A percentile compares a stretch with the other conserved stretches of the same genome.
These are phyloP conservation scores for Protostelium mycophagum DNA, from an alignment of 78 protist species.

Conservation along the genomic window DNA sequence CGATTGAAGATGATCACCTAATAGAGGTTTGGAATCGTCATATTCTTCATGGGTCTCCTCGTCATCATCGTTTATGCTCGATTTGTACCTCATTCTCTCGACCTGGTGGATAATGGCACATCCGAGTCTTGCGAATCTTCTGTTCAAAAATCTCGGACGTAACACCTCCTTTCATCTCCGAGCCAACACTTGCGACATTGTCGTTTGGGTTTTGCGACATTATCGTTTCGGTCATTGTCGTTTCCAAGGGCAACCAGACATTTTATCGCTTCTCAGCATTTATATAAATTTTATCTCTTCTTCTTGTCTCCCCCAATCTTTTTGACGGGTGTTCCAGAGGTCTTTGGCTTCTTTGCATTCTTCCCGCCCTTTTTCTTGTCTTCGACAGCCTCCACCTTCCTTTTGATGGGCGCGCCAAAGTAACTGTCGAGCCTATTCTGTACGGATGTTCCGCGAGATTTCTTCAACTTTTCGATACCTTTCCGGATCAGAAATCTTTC, in stretches of 20 bases:
- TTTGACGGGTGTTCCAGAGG: constrained; percentile 11
- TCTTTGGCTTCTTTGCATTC: constrained; percentile 10
- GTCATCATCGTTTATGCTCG: too few species aligned
- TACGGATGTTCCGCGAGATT: constrained; percentile 36
- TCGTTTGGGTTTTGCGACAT: too few species aligned
- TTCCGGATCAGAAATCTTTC: neutral
- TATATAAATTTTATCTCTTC: neutral
- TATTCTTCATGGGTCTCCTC: too few species aligned
- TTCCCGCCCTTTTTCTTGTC: constrained; percentile 1
- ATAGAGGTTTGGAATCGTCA: neutral
- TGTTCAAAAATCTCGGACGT: too few species aligned
- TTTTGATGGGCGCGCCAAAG: constrained; percentile 31
- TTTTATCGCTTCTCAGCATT: too few species aligned
- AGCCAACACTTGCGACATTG: too few species aligned
- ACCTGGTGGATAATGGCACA: too few species aligned
- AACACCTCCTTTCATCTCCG: too few species aligned
- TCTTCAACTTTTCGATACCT: constrained; percentile 61
- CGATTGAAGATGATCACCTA: neutral
- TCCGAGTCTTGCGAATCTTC: too few species aligned
- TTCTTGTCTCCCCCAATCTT: constrained; percentile 15
- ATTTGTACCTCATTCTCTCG: too few species aligned
- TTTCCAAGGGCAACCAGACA: too few species aligned
- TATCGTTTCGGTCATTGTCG: too few species aligned
- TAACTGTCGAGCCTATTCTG: constrained; percentile 64
- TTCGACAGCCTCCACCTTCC: constrained; percentile 21